Evolutionary conservation across 805 yeast genomes (phyloP).

Genomic region (Scheffersomyces spartinae): DNA sequence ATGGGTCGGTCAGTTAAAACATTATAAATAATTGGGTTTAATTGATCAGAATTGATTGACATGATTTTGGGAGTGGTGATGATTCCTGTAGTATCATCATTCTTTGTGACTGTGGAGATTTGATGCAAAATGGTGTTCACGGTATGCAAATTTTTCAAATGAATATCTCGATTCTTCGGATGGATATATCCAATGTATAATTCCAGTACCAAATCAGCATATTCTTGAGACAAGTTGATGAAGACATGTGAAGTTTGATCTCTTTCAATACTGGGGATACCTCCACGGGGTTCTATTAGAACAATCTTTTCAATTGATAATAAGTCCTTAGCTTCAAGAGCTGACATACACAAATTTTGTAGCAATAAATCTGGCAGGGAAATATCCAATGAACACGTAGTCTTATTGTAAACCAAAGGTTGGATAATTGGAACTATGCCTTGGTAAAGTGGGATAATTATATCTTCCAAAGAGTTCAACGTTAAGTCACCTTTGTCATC

Average conservation of each 20-base stretch:
- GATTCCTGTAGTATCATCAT: conserved; percentile 56
- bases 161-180: conserved; percentile 37
- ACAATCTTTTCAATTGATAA: conserved; percentile 72
- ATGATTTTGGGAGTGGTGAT: conserved; percentile 80
- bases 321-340: conserved; percentile 16
- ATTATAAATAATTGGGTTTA: conserved; percentile 85
- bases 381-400: conserved; percentile 1
- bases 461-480: conserved; percentile 1
- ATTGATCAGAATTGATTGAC: conserved; percentile 33
- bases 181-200: conserved; percentile 44
- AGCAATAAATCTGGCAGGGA: conserved; percentile 9
- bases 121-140: conserved; percentile 46
- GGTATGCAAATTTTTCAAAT: conserved; percentile 52
- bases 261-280: conserved; percentile 81
- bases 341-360: conserved; percentile 11
- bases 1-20: conserved; percentile 85
- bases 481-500: conserved; percentile 2
- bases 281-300: conserved; percentile 74
- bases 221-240: conserved; percentile 78
- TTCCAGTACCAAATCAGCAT: conserved; percentile 51
- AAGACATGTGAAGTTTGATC: conserved; percentile 76
- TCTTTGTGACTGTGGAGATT: conserved; percentile 31
- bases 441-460: conserved; percentile 32
- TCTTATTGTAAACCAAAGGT: conserved; percentile 38
- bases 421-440: conserved; percentile 53